phyloP scores from a whole-genome alignment of 2,329 filamentous ascomycete genomes.

The Trichocomaceae sp. region DNA sequence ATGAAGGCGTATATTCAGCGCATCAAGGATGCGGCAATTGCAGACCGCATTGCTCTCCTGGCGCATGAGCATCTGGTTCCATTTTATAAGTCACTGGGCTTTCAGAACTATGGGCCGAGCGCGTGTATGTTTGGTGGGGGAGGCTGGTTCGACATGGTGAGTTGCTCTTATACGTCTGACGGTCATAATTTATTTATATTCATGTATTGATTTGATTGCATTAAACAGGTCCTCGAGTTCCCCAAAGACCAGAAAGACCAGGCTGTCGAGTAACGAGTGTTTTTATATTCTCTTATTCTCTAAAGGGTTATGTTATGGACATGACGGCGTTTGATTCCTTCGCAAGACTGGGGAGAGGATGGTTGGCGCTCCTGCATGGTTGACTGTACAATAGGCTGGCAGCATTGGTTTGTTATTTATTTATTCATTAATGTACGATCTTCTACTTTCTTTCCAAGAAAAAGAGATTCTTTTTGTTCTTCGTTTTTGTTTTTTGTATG shows the following conservation, averaged over 20 bases:
- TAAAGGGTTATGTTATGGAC: too few relatives aligned
- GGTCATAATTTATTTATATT: too few relatives aligned
- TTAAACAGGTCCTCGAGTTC: conserved; percentile 27
- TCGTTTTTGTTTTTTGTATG: too few relatives aligned
- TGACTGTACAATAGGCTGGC: neutral
- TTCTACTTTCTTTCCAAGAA: too few relatives aligned
- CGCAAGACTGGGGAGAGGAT: neutral
- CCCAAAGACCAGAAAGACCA: conserved; percentile 21
- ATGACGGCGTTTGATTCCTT: neutral
- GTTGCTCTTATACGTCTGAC: too few relatives aligned
- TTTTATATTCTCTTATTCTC: neutral
- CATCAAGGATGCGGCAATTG: conserved; percentile 63
- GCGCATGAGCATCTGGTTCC: conserved; percentile 65
- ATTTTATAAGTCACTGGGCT: conserved; percentile 74
- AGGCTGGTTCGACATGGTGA: conserved; percentile 76
- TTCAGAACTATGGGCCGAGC: conserved; percentile 62
- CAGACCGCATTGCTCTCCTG: conserved; percentile 67
- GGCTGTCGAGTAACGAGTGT: neutral
- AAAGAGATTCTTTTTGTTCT: too few relatives aligned
- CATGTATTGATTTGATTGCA: too few relatives aligned
- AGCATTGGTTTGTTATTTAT: too few relatives aligned
- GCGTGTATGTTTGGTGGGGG: conserved; percentile 67
- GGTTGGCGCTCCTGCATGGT: neutral
- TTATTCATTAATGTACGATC: too few relatives aligned
- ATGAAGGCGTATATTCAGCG: conserved; percentile 72